Conservation (phyloP, 805 yeast genomes). For the Ogataea thermomethanolica region DNA sequence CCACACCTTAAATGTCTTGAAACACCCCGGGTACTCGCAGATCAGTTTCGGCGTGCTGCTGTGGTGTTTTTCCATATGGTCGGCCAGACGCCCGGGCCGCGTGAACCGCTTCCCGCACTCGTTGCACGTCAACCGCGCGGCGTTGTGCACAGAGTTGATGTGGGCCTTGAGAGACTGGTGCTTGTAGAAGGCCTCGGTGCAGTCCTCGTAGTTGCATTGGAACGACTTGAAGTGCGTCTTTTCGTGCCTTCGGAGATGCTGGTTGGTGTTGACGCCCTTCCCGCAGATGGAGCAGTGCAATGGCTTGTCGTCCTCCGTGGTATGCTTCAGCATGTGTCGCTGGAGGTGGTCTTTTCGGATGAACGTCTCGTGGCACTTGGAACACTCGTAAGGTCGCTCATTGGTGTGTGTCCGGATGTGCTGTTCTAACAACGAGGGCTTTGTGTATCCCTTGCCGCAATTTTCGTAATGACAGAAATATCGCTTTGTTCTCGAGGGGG, state of each 20-base stretch:
- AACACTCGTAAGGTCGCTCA: slow-evolving; percentile 73
- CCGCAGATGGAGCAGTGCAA: slow-evolving; percentile 70
- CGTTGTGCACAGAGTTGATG: slow-evolving; percentile 56
- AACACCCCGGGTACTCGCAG: slow-evolving; percentile 64
- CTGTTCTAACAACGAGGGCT: slow-evolving; percentile 81
- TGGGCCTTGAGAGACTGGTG: slow-evolving; percentile 78
- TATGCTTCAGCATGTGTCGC: slow-evolving; percentile 71
- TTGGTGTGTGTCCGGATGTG: slow-evolving; percentile 76
- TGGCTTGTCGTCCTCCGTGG: slow-evolving; percentile 53
- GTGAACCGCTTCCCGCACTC: slow-evolving; percentile 63
- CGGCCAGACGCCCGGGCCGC: slow-evolving; percentile 60
- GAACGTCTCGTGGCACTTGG: slow-evolving; percentile 61
- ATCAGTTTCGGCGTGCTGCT: slow-evolving; percentile 45
- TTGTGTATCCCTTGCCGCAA: slow-evolving; percentile 72
- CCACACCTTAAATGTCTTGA: slow-evolving; percentile 62
- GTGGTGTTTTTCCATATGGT: slow-evolving; percentile 67
- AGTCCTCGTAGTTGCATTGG: slow-evolving; percentile 55
- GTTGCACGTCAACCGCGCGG: slow-evolving; percentile 49
- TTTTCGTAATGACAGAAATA: slow-evolving; percentile 61
- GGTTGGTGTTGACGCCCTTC: slow-evolving; percentile 76
- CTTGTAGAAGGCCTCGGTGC: slow-evolving; percentile 66
- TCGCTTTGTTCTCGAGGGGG: slow-evolving; percentile 50
- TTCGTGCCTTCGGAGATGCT: slow-evolving; percentile 82
- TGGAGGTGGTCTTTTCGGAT: slow-evolving; percentile 74
- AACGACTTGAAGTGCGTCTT: slow-evolving; percentile 72